Base-by-base conservation (phyloP, 768 basidiomycete genomes). In the Sarcomyxa edulis region DNA sequence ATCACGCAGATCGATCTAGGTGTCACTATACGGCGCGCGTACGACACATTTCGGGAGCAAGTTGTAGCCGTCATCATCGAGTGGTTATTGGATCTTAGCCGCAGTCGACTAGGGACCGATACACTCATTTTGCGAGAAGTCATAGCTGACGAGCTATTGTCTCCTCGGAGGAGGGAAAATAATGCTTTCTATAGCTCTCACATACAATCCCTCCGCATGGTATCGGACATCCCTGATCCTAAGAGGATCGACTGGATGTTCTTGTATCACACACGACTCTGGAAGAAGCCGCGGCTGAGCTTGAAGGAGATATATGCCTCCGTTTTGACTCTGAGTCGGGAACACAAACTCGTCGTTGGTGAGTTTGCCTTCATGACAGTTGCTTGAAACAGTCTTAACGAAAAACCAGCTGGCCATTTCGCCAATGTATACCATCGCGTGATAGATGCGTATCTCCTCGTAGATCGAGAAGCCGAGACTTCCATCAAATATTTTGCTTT, bases 401-500 rank as follows among this genome's bases (percentile, higher is more conserved):
- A n/a, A n/a, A n/a, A n/a, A n/a, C n/a, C 16, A 93, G 91, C 88
- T 8, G 78, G 83, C 5, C 86, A 84, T 48, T 92, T 93, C 56
- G 84, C 89, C 0, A 75, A 73, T 37, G 79, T 90, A 7, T 99
- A 97, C 60, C 83, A 83, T 40, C 74, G 82, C 6, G 70, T 97
- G 34, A 85, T 94, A 49, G 89, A 95, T 48, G 78, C 90, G 2
- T 97, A 94, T 61, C 78, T 98, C 7, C 78, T 95, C 31, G 78
- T 87, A 15, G 96, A 98, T 50, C 77, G 94, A 9, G 95, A 99
- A 56, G 84, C 89, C 1, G 96, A 99, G 55, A 91, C 90, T 6
- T 93, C 89, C 11, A 85, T 98, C 66, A 87, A 94, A 52, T 92
- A 91, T 55, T 88, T 95, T 45, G 86, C 90, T 11, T 70, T 95